Evolutionary conservation across 2,329 filamentous ascomycete species (phyloP).

Genomic region (Tolypocladium tropicale): DNA sequence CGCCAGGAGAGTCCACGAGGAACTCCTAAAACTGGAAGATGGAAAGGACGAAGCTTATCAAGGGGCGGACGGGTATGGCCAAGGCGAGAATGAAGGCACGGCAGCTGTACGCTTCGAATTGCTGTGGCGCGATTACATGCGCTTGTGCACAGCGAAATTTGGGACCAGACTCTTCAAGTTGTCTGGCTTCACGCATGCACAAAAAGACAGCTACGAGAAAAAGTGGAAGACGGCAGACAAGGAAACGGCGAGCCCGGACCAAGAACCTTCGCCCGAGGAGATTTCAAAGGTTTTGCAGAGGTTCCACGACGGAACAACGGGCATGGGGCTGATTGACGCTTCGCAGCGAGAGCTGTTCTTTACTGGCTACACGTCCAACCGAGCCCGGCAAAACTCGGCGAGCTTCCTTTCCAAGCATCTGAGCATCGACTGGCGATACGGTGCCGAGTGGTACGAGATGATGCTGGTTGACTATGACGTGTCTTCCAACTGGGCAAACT

Average conservation of each 20-base stretch:
- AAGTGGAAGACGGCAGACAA: constrained; percentile 38
- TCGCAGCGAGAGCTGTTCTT: constrained; percentile 63
- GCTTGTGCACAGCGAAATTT: constrained; percentile 64
- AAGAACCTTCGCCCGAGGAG: constrained; percentile 30
- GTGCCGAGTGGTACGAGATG: constrained; percentile 75
- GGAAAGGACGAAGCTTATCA: constrained; percentile 35
- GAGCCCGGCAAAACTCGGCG: constrained; percentile 67
- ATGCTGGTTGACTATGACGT: constrained; percentile 68
- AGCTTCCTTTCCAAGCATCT: constrained; percentile 65
- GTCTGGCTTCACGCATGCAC: constrained; percentile 50
- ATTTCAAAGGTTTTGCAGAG: constrained; percentile 41
- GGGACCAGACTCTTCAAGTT: constrained; percentile 52
- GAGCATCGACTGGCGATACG: constrained; percentile 67
- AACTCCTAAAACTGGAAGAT: constrained; percentile 60
- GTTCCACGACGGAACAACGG: constrained; percentile 58
- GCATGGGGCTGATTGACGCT: constrained; percentile 69
- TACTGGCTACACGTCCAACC: constrained; percentile 71
- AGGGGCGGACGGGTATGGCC: constrained; percentile 45
- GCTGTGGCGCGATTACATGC: constrained; percentile 74
- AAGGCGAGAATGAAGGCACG: constrained; percentile 65
- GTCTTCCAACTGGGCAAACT: constrained; percentile 70
- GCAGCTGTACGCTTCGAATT: constrained; percentile 61
- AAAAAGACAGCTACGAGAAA: constrained; percentile 27
- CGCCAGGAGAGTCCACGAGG: constrained; percentile 59
- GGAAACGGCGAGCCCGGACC: constrained; percentile 18